Evolutionary conservation across 345 rosid genomes (phyloP), one percentile per base, ranked within the genome.

Genomic region (Diplotaxis tenuifolia): DNA sequence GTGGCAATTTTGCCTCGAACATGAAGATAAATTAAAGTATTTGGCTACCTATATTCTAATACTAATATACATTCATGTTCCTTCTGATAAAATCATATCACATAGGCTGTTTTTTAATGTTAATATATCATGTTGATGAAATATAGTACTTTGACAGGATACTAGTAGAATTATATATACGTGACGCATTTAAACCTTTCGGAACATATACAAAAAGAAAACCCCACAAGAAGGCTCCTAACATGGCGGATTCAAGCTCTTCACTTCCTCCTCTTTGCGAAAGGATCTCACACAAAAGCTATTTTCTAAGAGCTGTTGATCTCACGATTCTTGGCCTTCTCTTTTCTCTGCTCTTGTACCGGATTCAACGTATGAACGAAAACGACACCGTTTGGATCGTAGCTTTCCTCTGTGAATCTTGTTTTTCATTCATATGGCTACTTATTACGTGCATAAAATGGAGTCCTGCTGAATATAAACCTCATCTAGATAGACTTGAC

Each of bases 321-420:
- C 49, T 72, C 72, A 54, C 62, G 2, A 29, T 53, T 55, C 23
- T 31, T 8, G 22, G 57, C 22, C 50, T 53, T 55, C 11, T 68
- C 11, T 32, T 53, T 15, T 68, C 50, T 54, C 62, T 42, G 12
- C 62, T 68, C 34, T 4, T 34, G 7, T 62, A 59, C 40, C 2
- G 63, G 16, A 62, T 72, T 32, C 34, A 3, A 61, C 28, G 22
- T 22, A 21, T 72, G 25, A 72, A 21, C 7, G n/a, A 59, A 52
- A 81, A 76, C 65, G 89, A 85, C 9, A 23, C 59, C 20, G 60
- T 69, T 8, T 88, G 88, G 96, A 28, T 79, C 63, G 76, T 90
- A 16, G 88, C 88, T 40, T 69, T 88, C 64, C 45, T 77, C 28
- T 62, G 66, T 62, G 66, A 62, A 34, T 34, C 49, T 34, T 62